A percentile compares a stretch with the other conserved stretches of the same genome.
These are phyloP conservation scores for Cucurbita ficifolia DNA, from an alignment of 306 rosid species.

Conservation along the genomic window DNA sequence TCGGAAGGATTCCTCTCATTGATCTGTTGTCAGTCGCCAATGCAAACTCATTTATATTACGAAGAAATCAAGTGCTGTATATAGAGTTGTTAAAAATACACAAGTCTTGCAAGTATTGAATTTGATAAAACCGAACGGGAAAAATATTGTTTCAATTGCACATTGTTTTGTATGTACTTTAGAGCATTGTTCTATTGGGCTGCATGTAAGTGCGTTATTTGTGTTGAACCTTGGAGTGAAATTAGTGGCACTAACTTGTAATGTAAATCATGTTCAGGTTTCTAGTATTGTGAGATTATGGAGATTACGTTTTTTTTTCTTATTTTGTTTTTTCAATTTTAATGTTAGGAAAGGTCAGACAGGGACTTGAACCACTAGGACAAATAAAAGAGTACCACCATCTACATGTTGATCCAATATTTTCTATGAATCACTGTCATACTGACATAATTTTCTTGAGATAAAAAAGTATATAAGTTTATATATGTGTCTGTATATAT, in stretches of 20 bases:
- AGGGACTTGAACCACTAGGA: neutral
- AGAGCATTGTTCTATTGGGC: neutral
- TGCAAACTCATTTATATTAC: neutral
- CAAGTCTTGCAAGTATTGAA: neutral
- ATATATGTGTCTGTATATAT: neutral
- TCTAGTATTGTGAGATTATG: neutral
- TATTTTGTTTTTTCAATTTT: neutral
- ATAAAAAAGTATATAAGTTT: no score
- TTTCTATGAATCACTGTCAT: neutral
- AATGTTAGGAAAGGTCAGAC: neutral
- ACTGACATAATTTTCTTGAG: neutral
- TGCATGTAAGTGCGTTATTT: neutral
- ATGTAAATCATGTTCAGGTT: neutral
- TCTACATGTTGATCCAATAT: neutral
- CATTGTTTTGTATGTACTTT: neutral
- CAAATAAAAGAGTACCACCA: neutral
- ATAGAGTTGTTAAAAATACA: neutral
- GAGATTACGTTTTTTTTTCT: neutral
- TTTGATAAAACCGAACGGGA: neutral
- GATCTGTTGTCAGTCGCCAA: neutral
- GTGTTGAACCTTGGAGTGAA: neutral
- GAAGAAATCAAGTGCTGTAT: neutral
- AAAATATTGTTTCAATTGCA: neutral
- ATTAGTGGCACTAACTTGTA: neutral
- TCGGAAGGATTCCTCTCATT: no score